phyloP scores from a whole-genome alignment of 768 basidiomycete species.

The Pleurotus salmoneostramineus region DNA sequence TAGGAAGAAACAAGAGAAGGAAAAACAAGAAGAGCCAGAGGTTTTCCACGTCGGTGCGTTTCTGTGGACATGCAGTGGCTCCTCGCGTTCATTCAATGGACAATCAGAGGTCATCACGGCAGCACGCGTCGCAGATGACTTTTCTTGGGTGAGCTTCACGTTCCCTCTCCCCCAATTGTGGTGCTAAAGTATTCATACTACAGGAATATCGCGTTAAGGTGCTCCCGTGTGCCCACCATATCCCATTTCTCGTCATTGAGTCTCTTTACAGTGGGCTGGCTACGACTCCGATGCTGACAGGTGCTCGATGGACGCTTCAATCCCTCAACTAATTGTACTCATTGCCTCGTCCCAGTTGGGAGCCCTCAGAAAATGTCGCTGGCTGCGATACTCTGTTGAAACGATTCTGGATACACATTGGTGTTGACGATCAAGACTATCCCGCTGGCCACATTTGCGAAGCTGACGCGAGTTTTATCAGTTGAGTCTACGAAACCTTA shows the following conservation, averaged over 20 bases:
- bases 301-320: slow-evolving; percentile 23
- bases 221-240: slow-evolving; percentile 1
- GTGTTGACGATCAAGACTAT: slow-evolving; percentile 55
- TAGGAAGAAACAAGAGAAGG: slow-evolving; percentile 13
- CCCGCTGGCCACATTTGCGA: slow-evolving; percentile 34
- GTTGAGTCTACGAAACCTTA: slow-evolving; percentile 27
- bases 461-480: slow-evolving; percentile 55
- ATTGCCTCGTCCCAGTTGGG: slow-evolving; percentile 51
- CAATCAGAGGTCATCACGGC: slow-evolving; percentile 54
- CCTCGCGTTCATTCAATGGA: neutral
- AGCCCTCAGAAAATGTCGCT: slow-evolving; percentile 55
- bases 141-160: slow-evolving; percentile 45
- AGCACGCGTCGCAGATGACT: slow-evolving; percentile 47
- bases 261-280: slow-evolving; percentile 53
- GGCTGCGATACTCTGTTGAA: slow-evolving; percentile 53
- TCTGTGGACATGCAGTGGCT: too few species aligned
- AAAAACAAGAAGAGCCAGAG: slow-evolving; percentile 14
- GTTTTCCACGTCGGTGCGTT: slow-evolving; percentile 46
- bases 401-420: slow-evolving; percentile 66
- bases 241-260: neutral
- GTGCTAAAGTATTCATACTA: neutral
- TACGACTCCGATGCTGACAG: slow-evolving; percentile 56
- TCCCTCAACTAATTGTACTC: neutral
- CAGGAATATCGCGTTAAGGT: slow-evolving; percentile 75
- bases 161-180: neutral